These are phyloP conservation scores for Metschnikowia matae DNA, from an alignment of 805 yeast genomes.

Conservation along the genomic window DNA sequence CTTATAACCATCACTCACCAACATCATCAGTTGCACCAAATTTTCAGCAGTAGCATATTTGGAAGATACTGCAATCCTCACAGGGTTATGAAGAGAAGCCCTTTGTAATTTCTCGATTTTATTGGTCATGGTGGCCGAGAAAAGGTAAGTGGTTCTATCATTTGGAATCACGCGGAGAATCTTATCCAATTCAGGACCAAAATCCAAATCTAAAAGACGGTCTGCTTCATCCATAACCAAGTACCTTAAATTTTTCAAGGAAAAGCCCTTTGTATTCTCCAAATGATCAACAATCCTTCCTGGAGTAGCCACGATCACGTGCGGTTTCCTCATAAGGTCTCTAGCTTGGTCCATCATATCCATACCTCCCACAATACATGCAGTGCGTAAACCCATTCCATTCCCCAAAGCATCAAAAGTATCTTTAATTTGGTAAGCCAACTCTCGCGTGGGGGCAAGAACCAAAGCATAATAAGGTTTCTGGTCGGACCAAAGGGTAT, in stretches of 20 bases:
- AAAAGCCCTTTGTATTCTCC: constrained; percentile 87
- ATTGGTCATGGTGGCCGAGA: constrained; percentile 96
- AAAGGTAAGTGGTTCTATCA: constrained; percentile 77
- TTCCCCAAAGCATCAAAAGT: constrained; percentile 93
- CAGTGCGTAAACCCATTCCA: constrained; percentile 85
- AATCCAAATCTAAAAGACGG: constrained; percentile 90
- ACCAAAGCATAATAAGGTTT: constrained; percentile 86
- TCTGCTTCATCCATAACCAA: constrained; percentile 98
- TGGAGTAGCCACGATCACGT: constrained; percentile 92
- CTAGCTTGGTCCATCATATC: constrained; percentile 97
- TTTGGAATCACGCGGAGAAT: constrained; percentile 80
- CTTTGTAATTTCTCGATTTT: constrained; percentile 93
- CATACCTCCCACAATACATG: constrained; percentile 95
- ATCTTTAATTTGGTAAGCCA: constrained; percentile 85
- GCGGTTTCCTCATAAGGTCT: constrained; percentile 91
- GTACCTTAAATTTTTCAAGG: constrained; percentile 69
- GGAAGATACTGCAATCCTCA: constrained; percentile 82
- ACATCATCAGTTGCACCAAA: constrained; percentile 81
- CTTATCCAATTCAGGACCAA: constrained; percentile 89
- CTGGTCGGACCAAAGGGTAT: constrained; percentile 85
- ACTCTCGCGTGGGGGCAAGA: constrained; percentile 79
- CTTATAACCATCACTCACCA: constrained; percentile 88
- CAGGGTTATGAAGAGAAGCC: constrained; percentile 86
- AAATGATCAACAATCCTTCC: constrained; percentile 91
- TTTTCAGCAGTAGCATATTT: constrained; percentile 93